Evolutionary conservation across 164 flowering plant genomes (phyloP).

Genomic region (Nymphaea thermarum): DNA sequence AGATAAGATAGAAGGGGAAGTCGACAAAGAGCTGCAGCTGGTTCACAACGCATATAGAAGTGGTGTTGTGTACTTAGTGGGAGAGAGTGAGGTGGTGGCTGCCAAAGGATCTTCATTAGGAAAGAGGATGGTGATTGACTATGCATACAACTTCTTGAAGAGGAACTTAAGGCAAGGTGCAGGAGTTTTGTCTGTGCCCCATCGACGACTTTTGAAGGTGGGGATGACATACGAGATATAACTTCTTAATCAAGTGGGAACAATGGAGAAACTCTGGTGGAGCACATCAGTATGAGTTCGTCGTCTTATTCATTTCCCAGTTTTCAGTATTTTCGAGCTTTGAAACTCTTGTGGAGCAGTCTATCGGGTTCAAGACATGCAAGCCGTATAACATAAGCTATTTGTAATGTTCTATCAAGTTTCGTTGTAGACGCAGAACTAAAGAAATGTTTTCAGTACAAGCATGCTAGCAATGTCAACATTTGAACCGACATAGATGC

Average conservation of each 20-base stretch:
- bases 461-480: too few species aligned
- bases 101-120: slow-evolving; percentile 27
- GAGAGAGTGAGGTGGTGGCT: slow-evolving; percentile 58
- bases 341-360: too few species aligned
- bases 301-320: background rate
- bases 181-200: slow-evolving; percentile 47
- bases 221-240: slow-evolving; percentile 70
- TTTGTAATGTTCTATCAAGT: too few species aligned
- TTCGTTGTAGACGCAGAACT: too few species aligned
- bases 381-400: too few species aligned
- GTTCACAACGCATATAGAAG: slow-evolving; percentile 28
- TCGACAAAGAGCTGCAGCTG: slow-evolving; percentile 22
- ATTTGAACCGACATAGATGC: too few species aligned
- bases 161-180: slow-evolving; percentile 47
- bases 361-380: too few species aligned
- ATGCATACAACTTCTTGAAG: slow-evolving; percentile 44
- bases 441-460: too few species aligned
- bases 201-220: slow-evolving; percentile 48
- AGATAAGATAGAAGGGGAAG: slow-evolving; percentile 2
- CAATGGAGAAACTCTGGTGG: background rate
- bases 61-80: slow-evolving; percentile 54
- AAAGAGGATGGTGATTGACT: slow-evolving; percentile 48
- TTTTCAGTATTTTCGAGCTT: background rate
- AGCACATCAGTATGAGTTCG: background rate
- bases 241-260: background rate